Evolutionary conservation across 768 basidiomycete species (phyloP).

Genomic region (Phylloporus arenicola): DNA sequence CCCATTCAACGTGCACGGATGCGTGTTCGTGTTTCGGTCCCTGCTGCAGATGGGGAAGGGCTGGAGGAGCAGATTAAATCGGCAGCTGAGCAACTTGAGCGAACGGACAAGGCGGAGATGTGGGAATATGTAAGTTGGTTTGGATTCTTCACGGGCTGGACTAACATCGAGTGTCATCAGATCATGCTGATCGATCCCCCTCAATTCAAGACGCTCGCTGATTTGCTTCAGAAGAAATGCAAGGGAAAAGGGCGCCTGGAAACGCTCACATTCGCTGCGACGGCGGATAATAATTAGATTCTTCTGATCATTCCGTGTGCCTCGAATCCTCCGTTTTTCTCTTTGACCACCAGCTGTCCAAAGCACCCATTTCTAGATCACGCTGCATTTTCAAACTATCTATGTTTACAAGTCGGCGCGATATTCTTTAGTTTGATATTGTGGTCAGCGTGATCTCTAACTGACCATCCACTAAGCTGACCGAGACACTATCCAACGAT

Average conservation of each 20-base stretch:
- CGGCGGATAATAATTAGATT: conserved; percentile 32
- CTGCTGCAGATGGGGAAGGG: conserved; percentile 56
- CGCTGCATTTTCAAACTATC: neutral
- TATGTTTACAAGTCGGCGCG: neutral
- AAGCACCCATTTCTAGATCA: neutral
- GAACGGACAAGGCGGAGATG: conserved; percentile 68
- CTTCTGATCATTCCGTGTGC: neutral
- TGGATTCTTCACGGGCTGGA: neutral
- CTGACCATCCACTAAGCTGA: conserved; percentile 15
- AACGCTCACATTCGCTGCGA: conserved; percentile 70
- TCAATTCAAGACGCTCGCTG: conserved; percentile 84
- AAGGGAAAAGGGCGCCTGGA: conserved; percentile 86
- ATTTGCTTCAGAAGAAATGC: conserved; percentile 85
- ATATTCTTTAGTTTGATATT: conserved; percentile 10
- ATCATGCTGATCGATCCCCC: conserved; percentile 90
- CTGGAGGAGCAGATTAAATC: conserved; percentile 68
- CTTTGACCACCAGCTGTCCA: neutral
- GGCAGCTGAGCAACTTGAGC: conserved; percentile 78
- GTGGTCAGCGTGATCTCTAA: conserved; percentile 17
- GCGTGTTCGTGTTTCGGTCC: conserved; percentile 81
- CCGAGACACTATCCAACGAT: conserved; percentile 14
- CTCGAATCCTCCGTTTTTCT: neutral
- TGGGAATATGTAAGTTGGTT: conserved; percentile 76
- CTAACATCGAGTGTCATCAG: conserved; percentile 39
- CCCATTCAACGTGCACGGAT: conserved; percentile 92